phyloP scores from a whole-genome alignment of 2,329 filamentous ascomycete species.

The Cytospora piceae region DNA sequence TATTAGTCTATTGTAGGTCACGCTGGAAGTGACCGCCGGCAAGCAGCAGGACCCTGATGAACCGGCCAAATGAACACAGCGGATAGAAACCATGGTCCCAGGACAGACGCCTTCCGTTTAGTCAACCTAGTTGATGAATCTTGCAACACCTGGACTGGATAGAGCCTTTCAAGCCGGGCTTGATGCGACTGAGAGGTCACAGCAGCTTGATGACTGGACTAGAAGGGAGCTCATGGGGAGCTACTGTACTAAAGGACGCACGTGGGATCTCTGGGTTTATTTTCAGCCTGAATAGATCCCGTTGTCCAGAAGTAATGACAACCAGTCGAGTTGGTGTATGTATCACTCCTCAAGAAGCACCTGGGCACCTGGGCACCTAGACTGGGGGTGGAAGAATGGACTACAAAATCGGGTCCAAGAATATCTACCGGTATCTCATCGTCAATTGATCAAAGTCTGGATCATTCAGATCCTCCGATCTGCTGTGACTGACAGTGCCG shows the following conservation, averaged over 20 bases:
- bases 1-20: slow-evolving; percentile 39
- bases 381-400: not conserved
- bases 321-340: not conserved
- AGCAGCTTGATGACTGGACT: not conserved
- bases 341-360: not conserved
- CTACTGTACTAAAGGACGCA: not conserved
- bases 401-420: not conserved
- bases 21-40: slow-evolving; percentile 35
- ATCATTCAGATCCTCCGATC: not conserved
- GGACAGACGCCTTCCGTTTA: not conserved
- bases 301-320: not conserved
- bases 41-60: slow-evolving; percentile 21
- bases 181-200: not conserved
- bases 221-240: not conserved
- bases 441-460: no score
- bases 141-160: not conserved
- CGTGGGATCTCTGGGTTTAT: not conserved
- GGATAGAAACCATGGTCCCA: not conserved
- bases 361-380: no score
- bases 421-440: no score
- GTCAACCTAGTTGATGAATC: not conserved
- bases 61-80: not conserved
- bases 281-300: not conserved
- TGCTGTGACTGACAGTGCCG: not conserved
- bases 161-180: not conserved